Evolutionary conservation across 768 basidiomycete genomes (phyloP), one percentile per base, ranked within the genome.

Genomic region (Leccinum boreale): DNA sequence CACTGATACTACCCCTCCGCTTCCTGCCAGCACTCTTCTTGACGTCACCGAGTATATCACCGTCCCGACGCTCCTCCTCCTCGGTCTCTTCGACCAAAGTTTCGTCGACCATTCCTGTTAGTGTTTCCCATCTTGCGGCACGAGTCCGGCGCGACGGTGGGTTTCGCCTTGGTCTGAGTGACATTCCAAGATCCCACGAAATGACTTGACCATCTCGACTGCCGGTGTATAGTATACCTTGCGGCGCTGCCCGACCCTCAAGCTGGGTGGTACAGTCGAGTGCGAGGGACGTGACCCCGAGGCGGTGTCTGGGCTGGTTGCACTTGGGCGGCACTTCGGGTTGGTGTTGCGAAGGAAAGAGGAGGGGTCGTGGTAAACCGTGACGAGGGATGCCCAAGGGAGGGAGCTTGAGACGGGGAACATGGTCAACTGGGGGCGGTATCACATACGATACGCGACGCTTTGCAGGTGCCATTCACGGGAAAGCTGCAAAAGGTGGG

Each of bases 221-320:
- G 26, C 88, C 94, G 3, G 92, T 86, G 69, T 97, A 97, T 3
- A 97, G 74, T 44, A 97, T 94, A 5, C 94, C 94, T 62, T 91
- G 85, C 0, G 94, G 94, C 4, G 79, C 66, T 5, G 71, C 58
- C n/a, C 77, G 78, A 5, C 87, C 87, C n/a, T 80, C 68, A 7
- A 97, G 79, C 49, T 82, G 81, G 3, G 94, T 96, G 0, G 91
- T 87, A 0, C 83, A 80, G 72, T 98, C 94, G 21, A 98, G 76
- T 0, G 91, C 94, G n/a, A 98, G 80, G 1, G 90, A 87, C 1
- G 90, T 85, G 36, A 94, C 85, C 4, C 92, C 92, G 0, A 98
- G 82, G 21, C 93, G 84, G 74, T 98, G 94, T 31, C 87, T 81
- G n/a, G 91, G 89, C 61, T 90, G 84, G 69, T 64, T 56, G 65